Conservation (phyloP, 1,284 basidiomycete genomes). For the Neonothopanus nambi region DNA sequence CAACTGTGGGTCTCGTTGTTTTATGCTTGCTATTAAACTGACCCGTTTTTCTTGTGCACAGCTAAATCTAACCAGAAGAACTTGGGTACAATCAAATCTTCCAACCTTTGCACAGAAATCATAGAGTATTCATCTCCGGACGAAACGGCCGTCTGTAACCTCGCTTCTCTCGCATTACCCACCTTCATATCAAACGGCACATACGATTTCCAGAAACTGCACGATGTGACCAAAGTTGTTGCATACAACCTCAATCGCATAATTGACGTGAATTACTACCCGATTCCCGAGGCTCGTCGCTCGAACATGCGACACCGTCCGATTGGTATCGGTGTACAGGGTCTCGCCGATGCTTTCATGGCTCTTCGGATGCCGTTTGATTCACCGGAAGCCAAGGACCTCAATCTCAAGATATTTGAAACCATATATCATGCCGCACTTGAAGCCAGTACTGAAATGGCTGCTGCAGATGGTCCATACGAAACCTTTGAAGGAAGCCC, state of each 20-base stretch:
- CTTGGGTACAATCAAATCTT: slow-evolving; percentile 98
- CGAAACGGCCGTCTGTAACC: slow-evolving; percentile 98
- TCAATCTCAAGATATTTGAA: slow-evolving; percentile 98
- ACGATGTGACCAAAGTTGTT: slow-evolving; percentile 92
- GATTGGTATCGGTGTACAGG: slow-evolving; percentile 97
- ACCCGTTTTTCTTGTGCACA: slow-evolving; percentile 28
- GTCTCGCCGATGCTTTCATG: slow-evolving; percentile 99
- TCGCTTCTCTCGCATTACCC: slow-evolving; percentile 96
- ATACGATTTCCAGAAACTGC: slow-evolving; percentile 95
- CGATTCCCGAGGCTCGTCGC: slow-evolving; percentile 85
- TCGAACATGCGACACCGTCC: slow-evolving; percentile 99
- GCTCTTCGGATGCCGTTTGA: slow-evolving; percentile 96
- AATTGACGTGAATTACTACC: slow-evolving; percentile 95
- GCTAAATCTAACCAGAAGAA: slow-evolving; percentile 99
- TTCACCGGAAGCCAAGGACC: slow-evolving; percentile 80
- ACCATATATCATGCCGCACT: slow-evolving; percentile 98
- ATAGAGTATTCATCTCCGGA: slow-evolving; percentile 98
- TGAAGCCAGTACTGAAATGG: slow-evolving; percentile 92
- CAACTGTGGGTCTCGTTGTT: slow-evolving; percentile 56
- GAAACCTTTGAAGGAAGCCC: slow-evolving; percentile 93
- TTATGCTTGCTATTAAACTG: slow-evolving; percentile 8
- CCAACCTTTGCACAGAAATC: slow-evolving; percentile 99
- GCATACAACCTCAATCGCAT: slow-evolving; percentile 93
- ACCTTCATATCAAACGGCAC: slow-evolving; percentile 61
- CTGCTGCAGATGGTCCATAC: slow-evolving; percentile 82